These are phyloP conservation scores for Vitis riparia DNA, from an alignment of 164 flowering plant genomes.

Conservation along the genomic window DNA sequence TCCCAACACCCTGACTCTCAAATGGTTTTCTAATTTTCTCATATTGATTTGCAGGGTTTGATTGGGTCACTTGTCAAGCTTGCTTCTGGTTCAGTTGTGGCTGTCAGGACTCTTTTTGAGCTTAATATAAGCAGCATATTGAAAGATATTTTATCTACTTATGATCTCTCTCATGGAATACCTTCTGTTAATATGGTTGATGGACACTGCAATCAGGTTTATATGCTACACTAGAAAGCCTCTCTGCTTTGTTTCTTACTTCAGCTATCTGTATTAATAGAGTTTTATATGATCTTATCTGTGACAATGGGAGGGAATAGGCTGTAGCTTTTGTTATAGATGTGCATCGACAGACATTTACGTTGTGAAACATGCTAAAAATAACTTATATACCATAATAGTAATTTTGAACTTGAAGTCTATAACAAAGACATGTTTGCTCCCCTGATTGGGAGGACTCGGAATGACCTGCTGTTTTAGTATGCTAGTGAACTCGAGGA, in stretches of 20 bases:
- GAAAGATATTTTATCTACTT: conserved; percentile 58
- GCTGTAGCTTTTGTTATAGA: too few species aligned
- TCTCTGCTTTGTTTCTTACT: background rate
- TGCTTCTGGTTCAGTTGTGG: conserved; percentile 66
- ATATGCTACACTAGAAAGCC: background rate
- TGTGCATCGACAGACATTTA: too few species aligned
- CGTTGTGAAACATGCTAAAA: too few species aligned
- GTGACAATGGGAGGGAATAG: background rate
- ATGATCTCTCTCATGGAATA: conserved; percentile 48
- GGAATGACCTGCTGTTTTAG: too few species aligned
- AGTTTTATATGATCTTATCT: background rate
- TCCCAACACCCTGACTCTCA: background rate
- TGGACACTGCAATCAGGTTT: conserved; percentile 63
- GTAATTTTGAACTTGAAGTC: too few species aligned
- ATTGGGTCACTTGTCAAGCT: conserved; percentile 71
- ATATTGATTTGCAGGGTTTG: conserved; percentile 58
- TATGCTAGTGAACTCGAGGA: too few species aligned
- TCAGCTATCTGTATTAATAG: background rate
- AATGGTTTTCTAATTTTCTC: background rate
- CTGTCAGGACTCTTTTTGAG: conserved; percentile 72
- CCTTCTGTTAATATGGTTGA: conserved; percentile 40
- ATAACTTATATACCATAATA: too few species aligned
- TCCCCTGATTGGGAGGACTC: too few species aligned
- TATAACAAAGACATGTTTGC: too few species aligned
- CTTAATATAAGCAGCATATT: conserved; percentile 61